Evolutionary conservation across 352 stramenopile species (phyloP).

Genomic region (Phytophthora chlamydospora): DNA sequence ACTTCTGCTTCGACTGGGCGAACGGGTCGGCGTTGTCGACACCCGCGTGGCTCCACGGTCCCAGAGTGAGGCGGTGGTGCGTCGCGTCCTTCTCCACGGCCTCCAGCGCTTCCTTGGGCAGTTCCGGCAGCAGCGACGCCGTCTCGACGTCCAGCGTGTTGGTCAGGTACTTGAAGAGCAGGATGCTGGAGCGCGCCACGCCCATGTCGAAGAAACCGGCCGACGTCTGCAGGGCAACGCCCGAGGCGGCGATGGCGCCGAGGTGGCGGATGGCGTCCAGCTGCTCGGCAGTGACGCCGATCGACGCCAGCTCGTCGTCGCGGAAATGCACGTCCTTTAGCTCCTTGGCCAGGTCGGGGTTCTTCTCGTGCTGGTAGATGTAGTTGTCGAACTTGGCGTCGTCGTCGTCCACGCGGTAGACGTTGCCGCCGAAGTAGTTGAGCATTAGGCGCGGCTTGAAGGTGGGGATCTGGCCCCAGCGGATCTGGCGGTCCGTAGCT

Average conservation of each 20-base stretch:
- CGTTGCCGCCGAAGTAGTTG: constrained; percentile 82
- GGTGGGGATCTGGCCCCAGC: constrained; percentile 74
- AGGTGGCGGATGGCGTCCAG: constrained; percentile 65
- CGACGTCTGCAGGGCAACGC: constrained; percentile 71
- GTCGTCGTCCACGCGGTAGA: constrained; percentile 83
- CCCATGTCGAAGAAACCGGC: constrained; percentile 86
- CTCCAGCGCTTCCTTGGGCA: constrained; percentile 46
- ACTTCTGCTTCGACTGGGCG: constrained; percentile 82
- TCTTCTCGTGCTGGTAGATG: constrained; percentile 67
- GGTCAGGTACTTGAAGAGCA: constrained; percentile 83
- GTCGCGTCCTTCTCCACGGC: constrained; percentile 42
- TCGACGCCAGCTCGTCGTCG: constrained; percentile 62
- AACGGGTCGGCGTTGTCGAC: constrained; percentile 86
- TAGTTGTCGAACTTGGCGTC: constrained; percentile 66
- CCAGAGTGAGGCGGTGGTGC: constrained; percentile 75
- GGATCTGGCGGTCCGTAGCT: constrained; percentile 78
- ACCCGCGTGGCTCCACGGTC: constrained; percentile 83
- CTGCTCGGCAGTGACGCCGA: constrained; percentile 49
- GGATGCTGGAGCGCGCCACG: constrained; percentile 69
- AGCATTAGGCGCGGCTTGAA: constrained; percentile 86
- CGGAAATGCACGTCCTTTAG: constrained; percentile 62
- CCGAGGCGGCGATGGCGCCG: constrained; percentile 64
- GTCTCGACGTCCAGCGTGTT: constrained; percentile 72
- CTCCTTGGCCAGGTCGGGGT: constrained; percentile 61
- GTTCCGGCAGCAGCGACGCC: constrained; percentile 51